Evolutionary conservation across 2,329 filamentous ascomycete species (phyloP), one percentile per base, ranked within the genome.

Genomic region (Xylaria sp.): DNA sequence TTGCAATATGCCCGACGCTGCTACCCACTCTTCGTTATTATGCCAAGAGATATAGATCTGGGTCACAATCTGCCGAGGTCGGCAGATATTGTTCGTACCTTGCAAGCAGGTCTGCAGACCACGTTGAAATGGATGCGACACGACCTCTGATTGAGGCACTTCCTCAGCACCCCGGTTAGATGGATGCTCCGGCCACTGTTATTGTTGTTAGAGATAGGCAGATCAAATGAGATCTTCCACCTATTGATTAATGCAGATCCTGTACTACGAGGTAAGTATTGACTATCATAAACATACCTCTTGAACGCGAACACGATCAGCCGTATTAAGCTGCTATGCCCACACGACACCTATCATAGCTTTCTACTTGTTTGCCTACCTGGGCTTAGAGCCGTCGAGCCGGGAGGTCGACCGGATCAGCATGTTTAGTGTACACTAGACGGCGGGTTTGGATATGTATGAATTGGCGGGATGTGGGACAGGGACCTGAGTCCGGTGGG

Each of bases 21-120:
- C 46, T 28, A 46, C 61, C 63, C 56, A 60, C 49, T 28, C 15
- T 41, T 55, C 46, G 25, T 28, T 62, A 63, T 67, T 31, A 23
- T 52, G 39, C 60, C 52, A 41, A 33, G 43, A 43, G 41, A 39
- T 49, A 57, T 60, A 28, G 62, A 57, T 65, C 55, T 48, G 3
- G 36, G 39, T 59, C 33, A 52, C 46, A 31, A 67, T 64, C 25
- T 67, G 67, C 64, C 67, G 56, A 62, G 55, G 60, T 64, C 67
- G 67, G 67, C 64, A 70, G 56, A 67, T 61, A 60, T 2, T 20
- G 10, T 23, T 2, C 18, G 10, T 23, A 58, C 25, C 39, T 31
- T 58, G 28, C 13, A n/a, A 52, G 28, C 39, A 56, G 13, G 51
- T 4, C 39, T 52, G n/a, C n/a, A 36, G 33, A 25, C n/a, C 46